Evolutionary conservation across 805 yeast genomes (phyloP), one percentile per base, ranked within the genome.

Genomic region (Nakazawaea laoshanensis): DNA sequence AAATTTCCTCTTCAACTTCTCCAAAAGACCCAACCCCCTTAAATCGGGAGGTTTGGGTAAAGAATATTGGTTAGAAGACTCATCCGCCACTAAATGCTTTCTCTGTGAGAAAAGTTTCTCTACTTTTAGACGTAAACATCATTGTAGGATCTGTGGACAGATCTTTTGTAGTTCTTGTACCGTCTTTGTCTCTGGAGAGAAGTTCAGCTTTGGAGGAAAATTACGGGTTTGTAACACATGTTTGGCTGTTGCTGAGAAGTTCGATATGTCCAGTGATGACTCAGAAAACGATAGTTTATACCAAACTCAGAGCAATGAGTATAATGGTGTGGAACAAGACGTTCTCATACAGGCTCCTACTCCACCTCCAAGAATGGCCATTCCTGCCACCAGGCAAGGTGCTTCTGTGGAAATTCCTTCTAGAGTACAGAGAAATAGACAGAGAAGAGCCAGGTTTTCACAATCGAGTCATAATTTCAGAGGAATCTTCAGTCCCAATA

Each of bases 1-100:
- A 14, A 32, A 28, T n/a, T 36, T 36, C 26, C 20, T 36, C 8
- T 14, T 36, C 29, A 27, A 32, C 19, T 36, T 32, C 20, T 18
- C 25, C 4, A 30, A 20, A 14, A 18, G 21, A 24, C 30, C 25
- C 16, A 36, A 32, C 24, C 39, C 36, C 5, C 24, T 32, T 7
- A 32, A 32, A 28, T 17, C 35, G 5, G 38, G 36, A 9, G 36
- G 36, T 3, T 32, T 36, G 30, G 35, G 39, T 8, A 36, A 28
- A 19, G 89, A 86, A 49, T 89, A 86, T 52, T 89, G 98, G 98
- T 79, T 89, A 85, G 86, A 88, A 47, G 96, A 89, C 58, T 83
- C 89, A 26, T 83, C 86, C 38, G 95, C 94, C 0, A 71, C 78
- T 7, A 92, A 86, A 41, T 89, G 98, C 48, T 74, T 86, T 37